Evolutionary conservation across 345 rosid species (phyloP).

Genomic region (Citrus glauca): DNA sequence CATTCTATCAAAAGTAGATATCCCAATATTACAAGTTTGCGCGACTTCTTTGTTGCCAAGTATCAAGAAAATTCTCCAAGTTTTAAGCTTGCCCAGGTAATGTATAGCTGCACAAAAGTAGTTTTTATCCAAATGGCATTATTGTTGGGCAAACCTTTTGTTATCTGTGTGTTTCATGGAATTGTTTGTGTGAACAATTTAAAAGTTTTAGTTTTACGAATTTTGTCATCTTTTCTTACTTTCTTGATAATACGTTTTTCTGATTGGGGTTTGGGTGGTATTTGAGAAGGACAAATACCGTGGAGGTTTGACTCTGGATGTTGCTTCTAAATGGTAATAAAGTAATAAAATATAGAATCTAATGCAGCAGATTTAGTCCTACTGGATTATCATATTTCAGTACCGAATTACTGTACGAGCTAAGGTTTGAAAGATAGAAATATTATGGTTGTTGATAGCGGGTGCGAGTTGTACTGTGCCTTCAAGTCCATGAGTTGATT

Average conservation of each 20-base stretch:
- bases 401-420: neutral
- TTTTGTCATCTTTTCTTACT: neutral
- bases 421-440: neutral
- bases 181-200: neutral
- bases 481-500: neutral
- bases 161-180: neutral
- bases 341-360: neutral
- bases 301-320: neutral
- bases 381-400: neutral
- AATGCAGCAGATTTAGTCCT: neutral
- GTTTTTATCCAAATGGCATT: neutral
- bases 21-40: constrained; percentile 76
- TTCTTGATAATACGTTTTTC: neutral
- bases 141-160: neutral
- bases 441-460: neutral
- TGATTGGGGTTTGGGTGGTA: neutral
- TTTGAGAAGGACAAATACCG: neutral
- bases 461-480: neutral
- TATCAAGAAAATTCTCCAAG: constrained; percentile 78
- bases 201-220: neutral
- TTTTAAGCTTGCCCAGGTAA: constrained; percentile 98
- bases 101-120: constrained; percentile 1
- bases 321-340: neutral
- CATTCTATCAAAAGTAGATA: constrained; percentile 97
- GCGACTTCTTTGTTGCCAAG: constrained; percentile 88